phyloP scores from a whole-genome alignment of 2,329 filamentous ascomycete species.

The Paecilomyces variotii region DNA sequence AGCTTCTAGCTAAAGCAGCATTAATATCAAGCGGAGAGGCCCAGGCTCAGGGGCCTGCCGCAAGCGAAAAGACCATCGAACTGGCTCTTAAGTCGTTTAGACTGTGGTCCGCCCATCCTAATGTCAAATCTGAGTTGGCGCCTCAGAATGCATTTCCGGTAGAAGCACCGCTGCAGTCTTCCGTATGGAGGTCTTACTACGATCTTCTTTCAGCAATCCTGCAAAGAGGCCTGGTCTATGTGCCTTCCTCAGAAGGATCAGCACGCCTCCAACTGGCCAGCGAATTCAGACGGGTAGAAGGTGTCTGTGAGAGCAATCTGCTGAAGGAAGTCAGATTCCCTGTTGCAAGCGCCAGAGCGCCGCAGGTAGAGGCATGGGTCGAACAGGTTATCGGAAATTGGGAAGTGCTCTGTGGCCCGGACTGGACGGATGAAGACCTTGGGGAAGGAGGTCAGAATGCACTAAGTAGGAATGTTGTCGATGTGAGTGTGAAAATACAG shows the following conservation, averaged over 20 bases:
- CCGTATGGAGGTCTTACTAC: conserved; percentile 83
- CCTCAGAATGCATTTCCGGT: conserved; percentile 11
- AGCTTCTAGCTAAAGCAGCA: conserved; percentile 67
- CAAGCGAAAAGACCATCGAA: conserved; percentile 20
- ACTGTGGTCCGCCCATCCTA: conserved; percentile 33
- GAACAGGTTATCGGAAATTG: conserved; percentile 77
- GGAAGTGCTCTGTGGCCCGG: conserved; percentile 68
- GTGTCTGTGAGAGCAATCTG: conserved; percentile 69
- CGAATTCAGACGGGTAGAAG: conserved; percentile 73
- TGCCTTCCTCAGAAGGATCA: conserved; percentile 24
- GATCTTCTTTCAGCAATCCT: conserved; percentile 68
- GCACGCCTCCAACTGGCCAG: conserved; percentile 57
- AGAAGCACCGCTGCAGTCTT: conserved; percentile 22
- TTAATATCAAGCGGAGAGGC: conserved; percentile 55
- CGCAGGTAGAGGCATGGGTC: conserved; percentile 75
- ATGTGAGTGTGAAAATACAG: conserved; percentile 33
- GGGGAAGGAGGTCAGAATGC: conserved; percentile 71
- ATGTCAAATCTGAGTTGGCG: conserved; percentile 19
- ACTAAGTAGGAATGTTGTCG: conserved; percentile 68
- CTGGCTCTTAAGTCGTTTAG: conserved; percentile 43
- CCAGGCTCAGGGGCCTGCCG: conserved; percentile 10
- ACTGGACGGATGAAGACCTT: conserved; percentile 73
- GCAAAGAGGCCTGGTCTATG: conserved; percentile 42
- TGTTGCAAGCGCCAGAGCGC: conserved; percentile 67
- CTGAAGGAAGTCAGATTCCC: conserved; percentile 77